phyloP scores from a whole-genome alignment of 371 early-diverging fungal genomes.

The Dinochytrium kinnereticum region DNA sequence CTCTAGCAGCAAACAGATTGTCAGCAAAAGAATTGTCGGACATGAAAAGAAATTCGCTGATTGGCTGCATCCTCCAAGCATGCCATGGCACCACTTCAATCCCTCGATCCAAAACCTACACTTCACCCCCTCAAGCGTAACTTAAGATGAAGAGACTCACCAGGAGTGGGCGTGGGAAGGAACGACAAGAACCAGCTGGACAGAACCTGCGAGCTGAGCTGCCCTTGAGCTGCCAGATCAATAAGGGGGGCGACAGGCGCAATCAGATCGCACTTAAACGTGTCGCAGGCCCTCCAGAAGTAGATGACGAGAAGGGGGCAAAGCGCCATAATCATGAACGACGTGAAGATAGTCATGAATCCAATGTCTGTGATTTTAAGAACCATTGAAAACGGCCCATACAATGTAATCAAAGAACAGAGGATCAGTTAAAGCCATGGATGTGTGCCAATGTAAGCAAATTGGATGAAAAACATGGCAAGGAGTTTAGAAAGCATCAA shows the following conservation, averaged over 20 bases:
- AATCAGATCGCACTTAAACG: conserved; percentile 67
- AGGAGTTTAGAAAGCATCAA: too few relatives aligned
- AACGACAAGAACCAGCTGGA: conserved; percentile 25
- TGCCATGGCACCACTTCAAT: not conserved
- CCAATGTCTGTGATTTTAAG: conserved; percentile 51
- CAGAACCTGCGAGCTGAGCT: conserved; percentile 17
- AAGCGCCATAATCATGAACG: conserved; percentile 57
- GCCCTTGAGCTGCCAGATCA: conserved; percentile 17
- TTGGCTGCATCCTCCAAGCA: not conserved
- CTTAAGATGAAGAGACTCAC: conserved; percentile 21
- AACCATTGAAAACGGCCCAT: not conserved
- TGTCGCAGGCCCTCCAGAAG: conserved; percentile 69
- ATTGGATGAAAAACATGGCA: too few relatives aligned
- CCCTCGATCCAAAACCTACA: not conserved
- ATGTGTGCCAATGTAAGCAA: not conserved
- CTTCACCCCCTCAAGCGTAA: not conserved
- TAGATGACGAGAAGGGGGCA: conserved; percentile 71
- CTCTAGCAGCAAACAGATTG: conserved; percentile 19
- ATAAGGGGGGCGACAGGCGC: conserved; percentile 59
- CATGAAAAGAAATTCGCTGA: conserved; percentile 5
- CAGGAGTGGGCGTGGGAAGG: conserved; percentile 50
- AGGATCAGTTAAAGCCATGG: not conserved
- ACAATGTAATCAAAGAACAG: not conserved
- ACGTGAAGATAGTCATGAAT: conserved; percentile 54
- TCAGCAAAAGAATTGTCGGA: not conserved